phyloP scores from a whole-genome alignment of 768 basidiomycete species.

The Mycena epipterygia region DNA sequence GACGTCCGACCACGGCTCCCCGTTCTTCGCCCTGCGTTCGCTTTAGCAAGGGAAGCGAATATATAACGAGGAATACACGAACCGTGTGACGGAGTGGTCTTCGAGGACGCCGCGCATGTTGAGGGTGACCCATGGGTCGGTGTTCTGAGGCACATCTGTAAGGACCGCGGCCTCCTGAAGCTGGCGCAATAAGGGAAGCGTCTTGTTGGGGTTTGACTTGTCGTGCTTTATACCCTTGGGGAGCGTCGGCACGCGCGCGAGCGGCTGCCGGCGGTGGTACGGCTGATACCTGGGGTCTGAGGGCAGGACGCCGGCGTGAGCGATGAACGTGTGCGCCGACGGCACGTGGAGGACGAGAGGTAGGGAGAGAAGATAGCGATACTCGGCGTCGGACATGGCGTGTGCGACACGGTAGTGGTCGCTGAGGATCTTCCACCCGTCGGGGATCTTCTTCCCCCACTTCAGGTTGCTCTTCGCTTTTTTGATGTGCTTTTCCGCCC shows the following conservation, averaged over 20 bases:
- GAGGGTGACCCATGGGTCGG: constrained; percentile 79
- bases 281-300: constrained; percentile 70
- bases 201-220: constrained; percentile 31
- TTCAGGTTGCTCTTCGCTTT: constrained; percentile 44
- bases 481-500: constrained; percentile 51
- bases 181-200: constrained; percentile 54
- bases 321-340: constrained; percentile 79
- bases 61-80: constrained; percentile 22
- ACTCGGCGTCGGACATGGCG: constrained; percentile 71
- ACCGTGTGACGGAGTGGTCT: constrained; percentile 61
- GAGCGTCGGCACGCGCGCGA: constrained; percentile 70
- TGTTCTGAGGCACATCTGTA: constrained; percentile 79
- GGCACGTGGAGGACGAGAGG: constrained; percentile 85
- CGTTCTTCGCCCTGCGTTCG: constrained; percentile 52
- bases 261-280: constrained; percentile 73
- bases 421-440: constrained; percentile 80
- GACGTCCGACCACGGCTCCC: constrained; percentile 80
- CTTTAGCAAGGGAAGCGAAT: not conserved
- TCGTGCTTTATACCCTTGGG: constrained; percentile 32
- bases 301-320: constrained; percentile 88
- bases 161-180: constrained; percentile 81
- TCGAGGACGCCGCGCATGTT: constrained; percentile 76
- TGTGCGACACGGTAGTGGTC: constrained; percentile 86
- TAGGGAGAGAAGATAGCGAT: constrained; percentile 79
- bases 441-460: constrained; percentile 69